phyloP scores from a whole-genome alignment of 176 grass and related monocot genomes.

The Carex kokanica region DNA sequence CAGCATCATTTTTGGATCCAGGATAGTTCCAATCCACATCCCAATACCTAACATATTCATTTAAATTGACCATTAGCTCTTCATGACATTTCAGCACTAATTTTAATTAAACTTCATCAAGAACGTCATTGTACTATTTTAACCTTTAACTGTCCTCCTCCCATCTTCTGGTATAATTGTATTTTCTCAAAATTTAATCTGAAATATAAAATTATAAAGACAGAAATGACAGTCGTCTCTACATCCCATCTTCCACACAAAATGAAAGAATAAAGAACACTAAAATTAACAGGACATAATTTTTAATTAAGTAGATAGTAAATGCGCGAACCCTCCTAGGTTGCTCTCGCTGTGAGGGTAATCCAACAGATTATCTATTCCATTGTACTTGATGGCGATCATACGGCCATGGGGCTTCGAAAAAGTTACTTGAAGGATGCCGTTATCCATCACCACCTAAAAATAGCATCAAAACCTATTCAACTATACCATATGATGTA shows the following conservation, averaged over 20 bases:
- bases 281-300: neutral
- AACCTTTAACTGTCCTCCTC: neutral
- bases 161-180: neutral
- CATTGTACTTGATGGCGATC: slow-evolving; percentile 49
- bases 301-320: neutral
- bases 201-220: neutral
- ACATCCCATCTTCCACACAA: neutral
- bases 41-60: slow-evolving; percentile 57
- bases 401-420: slow-evolving; percentile 53
- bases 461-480: neutral
- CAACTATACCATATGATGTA: neutral
- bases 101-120: neutral
- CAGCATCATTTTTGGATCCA: slow-evolving; percentile 16
- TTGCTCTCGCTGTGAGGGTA: neutral
- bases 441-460: slow-evolving; percentile 67
- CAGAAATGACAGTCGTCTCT: neutral
- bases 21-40: slow-evolving; percentile 45
- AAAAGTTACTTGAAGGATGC: slow-evolving; percentile 54
- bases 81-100: neutral
- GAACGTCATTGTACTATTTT: neutral
- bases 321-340: slow-evolving; percentile 36
- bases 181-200: neutral
- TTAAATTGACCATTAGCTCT: neutral
- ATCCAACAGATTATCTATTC: slow-evolving; percentile 47
- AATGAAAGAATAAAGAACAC: neutral